Conservation (phyloP, 176 grass and related monocot species). For the Bothriochloa decipiens region DNA sequence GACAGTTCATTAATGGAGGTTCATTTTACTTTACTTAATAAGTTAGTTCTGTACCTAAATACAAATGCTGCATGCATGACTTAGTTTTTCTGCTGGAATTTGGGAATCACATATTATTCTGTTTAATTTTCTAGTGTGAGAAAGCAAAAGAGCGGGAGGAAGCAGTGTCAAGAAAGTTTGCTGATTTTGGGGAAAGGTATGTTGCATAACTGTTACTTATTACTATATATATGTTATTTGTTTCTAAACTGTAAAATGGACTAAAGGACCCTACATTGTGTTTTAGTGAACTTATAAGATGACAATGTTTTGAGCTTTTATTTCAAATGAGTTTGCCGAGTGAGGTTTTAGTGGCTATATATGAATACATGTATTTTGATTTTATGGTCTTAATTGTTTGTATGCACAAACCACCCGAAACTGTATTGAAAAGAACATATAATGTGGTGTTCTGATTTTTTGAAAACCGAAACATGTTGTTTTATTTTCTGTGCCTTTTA, state of each 20-base stretch:
- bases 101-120: slow-evolving; percentile 27
- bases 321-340: too few species aligned
- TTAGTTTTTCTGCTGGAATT: slow-evolving; percentile 13
- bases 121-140: slow-evolving; percentile 69
- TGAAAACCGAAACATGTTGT: background rate
- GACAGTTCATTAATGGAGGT: slow-evolving; percentile 93
- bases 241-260: slow-evolving; percentile 16
- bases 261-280: background rate
- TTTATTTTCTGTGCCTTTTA: background rate
- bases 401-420: background rate
- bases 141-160: slow-evolving; percentile 88
- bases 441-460: background rate
- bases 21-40: slow-evolving; percentile 39
- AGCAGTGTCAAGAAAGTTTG: slow-evolving; percentile 59
- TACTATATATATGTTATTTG: background rate
- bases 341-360: background rate
- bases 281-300: slow-evolving; percentile 23
- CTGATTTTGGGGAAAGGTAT: slow-evolving; percentile 78
- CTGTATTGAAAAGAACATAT: background rate
- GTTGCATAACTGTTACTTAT: slow-evolving; percentile 23
- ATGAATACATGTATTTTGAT: background rate
- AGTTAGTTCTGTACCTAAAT: slow-evolving; percentile 34
- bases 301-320: background rate
- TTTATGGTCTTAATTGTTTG: background rate
- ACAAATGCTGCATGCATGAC: slow-evolving; percentile 15